Conservation (phyloP, 1,139 yeast species). For the Candida sanyaensis region DNA sequence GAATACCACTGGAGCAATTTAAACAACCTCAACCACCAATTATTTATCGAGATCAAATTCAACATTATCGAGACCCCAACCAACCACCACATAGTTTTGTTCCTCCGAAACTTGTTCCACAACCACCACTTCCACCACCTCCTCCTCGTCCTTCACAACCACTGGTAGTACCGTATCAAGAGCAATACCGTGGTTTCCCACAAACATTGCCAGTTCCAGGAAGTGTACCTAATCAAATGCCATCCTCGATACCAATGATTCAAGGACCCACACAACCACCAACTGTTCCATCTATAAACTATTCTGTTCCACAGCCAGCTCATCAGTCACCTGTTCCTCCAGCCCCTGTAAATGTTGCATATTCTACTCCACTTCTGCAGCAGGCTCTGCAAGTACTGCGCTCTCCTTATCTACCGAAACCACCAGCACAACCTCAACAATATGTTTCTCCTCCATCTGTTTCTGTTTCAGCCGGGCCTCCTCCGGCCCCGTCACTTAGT, state of each 20-base stretch:
- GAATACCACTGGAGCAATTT: background rate
- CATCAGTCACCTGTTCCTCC: background rate
- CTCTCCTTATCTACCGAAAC: too few species aligned
- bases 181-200: background rate
- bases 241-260: too few species aligned
- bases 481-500: background rate
- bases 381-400: too few species aligned
- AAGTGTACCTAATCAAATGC: background rate
- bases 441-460: too few species aligned
- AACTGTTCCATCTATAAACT: background rate
- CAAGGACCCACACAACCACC: background rate
- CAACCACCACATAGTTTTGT: background rate
- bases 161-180: background rate
- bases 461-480: background rate
- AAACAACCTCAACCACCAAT: background rate
- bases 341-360: background rate
- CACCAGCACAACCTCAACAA: too few species aligned
- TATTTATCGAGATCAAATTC: background rate
- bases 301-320: background rate
- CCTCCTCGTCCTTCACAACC: background rate
- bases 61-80: background rate
- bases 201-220: background rate
- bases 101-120: too few species aligned
- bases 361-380: too few species aligned
- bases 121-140: too few species aligned